Evolutionary conservation across 495 filamentous ascomycete species (phyloP).

Genomic region (Neurospora hispaniola): DNA sequence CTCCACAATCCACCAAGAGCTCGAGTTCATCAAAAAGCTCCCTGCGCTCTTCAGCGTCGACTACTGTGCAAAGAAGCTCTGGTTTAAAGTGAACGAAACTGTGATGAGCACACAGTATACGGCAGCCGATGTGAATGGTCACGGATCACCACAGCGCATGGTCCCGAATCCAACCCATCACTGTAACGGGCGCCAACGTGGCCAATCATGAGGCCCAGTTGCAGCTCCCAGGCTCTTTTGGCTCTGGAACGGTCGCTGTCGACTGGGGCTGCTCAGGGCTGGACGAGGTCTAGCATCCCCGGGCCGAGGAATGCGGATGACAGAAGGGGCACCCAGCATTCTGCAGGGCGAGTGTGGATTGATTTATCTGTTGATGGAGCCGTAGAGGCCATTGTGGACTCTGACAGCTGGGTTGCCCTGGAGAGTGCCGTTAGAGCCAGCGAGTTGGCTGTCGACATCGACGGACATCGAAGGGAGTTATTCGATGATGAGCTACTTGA

Average conservation of each 20-base stretch:
- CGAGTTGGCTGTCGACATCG: neutral
- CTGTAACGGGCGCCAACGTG: conserved; percentile 31
- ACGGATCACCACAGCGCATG: conserved; percentile 4
- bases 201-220: conserved; percentile 28
- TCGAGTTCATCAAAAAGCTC: neutral
- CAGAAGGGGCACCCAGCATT: neutral
- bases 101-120: neutral
- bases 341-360: neutral
- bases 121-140: conserved; percentile 7
- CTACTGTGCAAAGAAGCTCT: neutral
- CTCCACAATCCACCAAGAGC: neutral
- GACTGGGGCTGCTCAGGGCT: neutral
- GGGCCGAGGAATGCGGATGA: conserved; percentile 4
- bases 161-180: conserved; percentile 19
- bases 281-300: conserved; percentile 3
- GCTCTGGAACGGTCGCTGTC: neutral
- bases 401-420: neutral
- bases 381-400: conserved; percentile 5
- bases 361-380: neutral
- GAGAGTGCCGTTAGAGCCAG: neutral
- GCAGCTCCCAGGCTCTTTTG: conserved; percentile 13
- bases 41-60: neutral
- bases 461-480: neutral
- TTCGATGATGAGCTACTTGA: neutral
- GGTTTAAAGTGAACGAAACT: neutral